phyloP scores from a whole-genome alignment of 345 rosid species.

The Schrenkiella parvula region DNA sequence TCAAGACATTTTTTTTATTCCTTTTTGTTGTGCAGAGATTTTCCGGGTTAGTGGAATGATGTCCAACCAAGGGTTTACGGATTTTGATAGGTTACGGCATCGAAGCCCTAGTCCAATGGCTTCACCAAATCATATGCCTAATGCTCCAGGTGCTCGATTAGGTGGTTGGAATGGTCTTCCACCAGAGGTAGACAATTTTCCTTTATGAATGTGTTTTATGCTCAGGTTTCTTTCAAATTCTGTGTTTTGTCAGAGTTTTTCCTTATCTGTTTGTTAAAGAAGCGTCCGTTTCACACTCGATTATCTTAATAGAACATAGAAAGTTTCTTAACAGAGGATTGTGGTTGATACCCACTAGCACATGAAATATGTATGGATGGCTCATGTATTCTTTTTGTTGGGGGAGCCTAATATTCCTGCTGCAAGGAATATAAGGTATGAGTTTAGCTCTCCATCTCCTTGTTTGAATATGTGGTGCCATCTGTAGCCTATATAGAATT shows the following conservation, averaged over 20 bases:
- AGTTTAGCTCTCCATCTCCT: constrained; percentile 25
- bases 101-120: constrained; percentile 99
- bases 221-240: not conserved
- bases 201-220: not conserved
- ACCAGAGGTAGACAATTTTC: constrained; percentile 54
- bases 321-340: constrained; percentile 19
- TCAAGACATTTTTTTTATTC: not conserved
- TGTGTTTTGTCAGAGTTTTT: constrained; percentile 10
- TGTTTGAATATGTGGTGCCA: constrained; percentile 28
- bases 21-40: constrained; percentile 53
- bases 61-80: constrained; percentile 86
- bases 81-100: constrained; percentile 76
- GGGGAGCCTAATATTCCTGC: constrained; percentile 31
- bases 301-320: constrained; percentile 12
- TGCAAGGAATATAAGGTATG: constrained; percentile 38
- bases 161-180: constrained; percentile 82
- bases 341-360: constrained; percentile 22
- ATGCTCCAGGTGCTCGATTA: constrained; percentile 59
- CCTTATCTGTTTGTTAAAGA: not conserved
- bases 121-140: constrained; percentile 78
- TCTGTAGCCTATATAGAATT: constrained; percentile 18
- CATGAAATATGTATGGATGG: constrained; percentile 32
- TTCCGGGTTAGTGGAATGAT: constrained; percentile 74
- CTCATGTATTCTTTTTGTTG: constrained; percentile 28
- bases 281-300: not conserved